Percentiles rank a stretch among this genome's conserved stretches.
These are phyloP conservation scores for Lagerstroemia speciosa DNA, from an alignment of 345 rosid genomes.

Conservation along the genomic window DNA sequence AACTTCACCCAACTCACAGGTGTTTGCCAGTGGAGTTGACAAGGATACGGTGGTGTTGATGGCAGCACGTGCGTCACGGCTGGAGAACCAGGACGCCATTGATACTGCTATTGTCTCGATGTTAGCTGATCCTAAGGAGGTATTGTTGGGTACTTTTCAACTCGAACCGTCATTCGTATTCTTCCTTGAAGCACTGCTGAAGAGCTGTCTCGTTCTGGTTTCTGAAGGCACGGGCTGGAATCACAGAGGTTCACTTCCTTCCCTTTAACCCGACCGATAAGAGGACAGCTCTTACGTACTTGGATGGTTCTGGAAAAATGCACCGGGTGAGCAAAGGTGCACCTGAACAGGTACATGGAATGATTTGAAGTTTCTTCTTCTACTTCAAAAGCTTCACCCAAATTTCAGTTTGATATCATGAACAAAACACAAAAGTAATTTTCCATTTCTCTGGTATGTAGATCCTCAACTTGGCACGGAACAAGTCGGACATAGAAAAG, in stretches of 20 bases:
- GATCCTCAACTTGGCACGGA: slow-evolving; percentile 48
- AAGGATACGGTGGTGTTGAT: slow-evolving; percentile 65
- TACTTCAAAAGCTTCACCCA: not conserved
- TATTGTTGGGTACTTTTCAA: slow-evolving; percentile 11
- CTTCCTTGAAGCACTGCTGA: not conserved
- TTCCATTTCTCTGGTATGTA: slow-evolving; percentile 7
- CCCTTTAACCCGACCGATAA: slow-evolving; percentile 94
- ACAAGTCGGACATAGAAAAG: slow-evolving; percentile 33
- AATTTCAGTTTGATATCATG: not conserved
- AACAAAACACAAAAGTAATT: not conserved
- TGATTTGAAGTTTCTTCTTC: too few relatives aligned
- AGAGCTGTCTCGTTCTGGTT: slow-evolving; percentile 8
- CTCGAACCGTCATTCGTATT: not conserved
- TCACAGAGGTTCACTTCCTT: slow-evolving; percentile 85
- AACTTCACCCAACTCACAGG: slow-evolving; percentile 24
- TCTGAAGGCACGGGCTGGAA: slow-evolving; percentile 78
- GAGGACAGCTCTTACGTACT: slow-evolving; percentile 79
- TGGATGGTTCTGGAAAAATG: slow-evolving; percentile 59
- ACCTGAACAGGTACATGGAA: slow-evolving; percentile 60
- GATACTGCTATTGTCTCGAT: slow-evolving; percentile 77
- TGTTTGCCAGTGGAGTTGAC: slow-evolving; percentile 50
- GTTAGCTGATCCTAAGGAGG: slow-evolving; percentile 90
- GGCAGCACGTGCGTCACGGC: slow-evolving; percentile 91
- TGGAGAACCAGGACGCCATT: slow-evolving; percentile 94
- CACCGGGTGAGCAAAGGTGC: slow-evolving; percentile 97